A percentile compares a stretch with the other conserved stretches of the same genome.
These are phyloP conservation scores for Talaromyces sp. DNA, from an alignment of 2,329 filamentous ascomycete species.

Conservation along the genomic window DNA sequence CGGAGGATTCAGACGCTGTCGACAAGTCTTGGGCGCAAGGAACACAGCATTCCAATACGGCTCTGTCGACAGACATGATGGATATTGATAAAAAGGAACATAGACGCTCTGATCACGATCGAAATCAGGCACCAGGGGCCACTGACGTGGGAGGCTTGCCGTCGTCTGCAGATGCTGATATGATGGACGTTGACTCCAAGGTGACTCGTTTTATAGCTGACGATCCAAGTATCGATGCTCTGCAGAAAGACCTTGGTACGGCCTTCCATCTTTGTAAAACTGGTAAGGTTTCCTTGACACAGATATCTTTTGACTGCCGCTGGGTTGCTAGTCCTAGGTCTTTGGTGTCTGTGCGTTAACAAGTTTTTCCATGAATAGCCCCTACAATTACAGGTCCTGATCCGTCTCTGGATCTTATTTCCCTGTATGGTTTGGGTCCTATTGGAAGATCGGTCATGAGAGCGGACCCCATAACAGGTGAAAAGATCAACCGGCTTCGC, in stretches of 20 bases:
- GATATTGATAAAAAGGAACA: conserved; percentile 23
- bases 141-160: conserved; percentile 17
- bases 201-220: conserved; percentile 16
- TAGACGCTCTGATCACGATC: conserved; percentile 32
- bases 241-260: conserved; percentile 43
- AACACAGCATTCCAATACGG: conserved; percentile 8
- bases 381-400: conserved; percentile 51
- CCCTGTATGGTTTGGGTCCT: conserved; percentile 53
- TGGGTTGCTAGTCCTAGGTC: conserved; percentile 19
- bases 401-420: conserved; percentile 55
- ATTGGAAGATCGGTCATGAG: conserved; percentile 57
- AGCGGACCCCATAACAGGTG: conserved; percentile 57
- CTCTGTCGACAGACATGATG: conserved; percentile 12
- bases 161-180: conserved; percentile 22
- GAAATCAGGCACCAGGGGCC: conserved; percentile 18
- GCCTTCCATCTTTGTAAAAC: conserved; percentile 48
- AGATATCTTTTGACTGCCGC: conserved; percentile 30
- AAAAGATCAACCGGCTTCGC: conserved; percentile 61
- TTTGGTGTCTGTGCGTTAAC: conserved; percentile 40
- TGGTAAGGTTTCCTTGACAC: conserved; percentile 39
- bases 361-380: conserved; percentile 33
- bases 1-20: conserved; percentile 30
- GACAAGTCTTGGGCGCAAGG: conserved; percentile 26
- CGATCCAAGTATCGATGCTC: conserved; percentile 35
- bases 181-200: conserved; percentile 38